Percentiles rank a stretch among this genome's conserved stretches.
phyloP scores from a whole-genome alignment of 106 monocot genomes.

The Acanthochlamys bracteata region DNA sequence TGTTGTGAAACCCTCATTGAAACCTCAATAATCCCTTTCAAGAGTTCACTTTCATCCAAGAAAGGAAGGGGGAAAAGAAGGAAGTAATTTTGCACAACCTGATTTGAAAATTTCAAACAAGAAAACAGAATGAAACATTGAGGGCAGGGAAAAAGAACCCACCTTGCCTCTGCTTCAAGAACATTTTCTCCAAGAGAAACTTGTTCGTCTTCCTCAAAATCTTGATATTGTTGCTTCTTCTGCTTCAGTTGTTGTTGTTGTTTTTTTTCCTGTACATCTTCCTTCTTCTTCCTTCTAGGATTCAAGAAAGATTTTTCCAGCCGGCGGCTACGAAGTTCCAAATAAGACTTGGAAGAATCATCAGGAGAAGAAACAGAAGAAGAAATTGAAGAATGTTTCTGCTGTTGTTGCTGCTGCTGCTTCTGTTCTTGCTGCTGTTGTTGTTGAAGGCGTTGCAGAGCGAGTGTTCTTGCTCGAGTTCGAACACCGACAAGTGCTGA shows the following conservation, averaged over 20 bases:
- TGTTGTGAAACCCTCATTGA: too few relatives aligned
- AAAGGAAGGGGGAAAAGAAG: too few relatives aligned
- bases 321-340: conserved; percentile 63
- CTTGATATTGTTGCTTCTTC: not conserved
- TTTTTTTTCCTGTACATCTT: not conserved
- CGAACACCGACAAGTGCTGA: conserved; percentile 36
- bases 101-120: not conserved
- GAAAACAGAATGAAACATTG: too few relatives aligned
- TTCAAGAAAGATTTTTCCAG: conserved; percentile 45
- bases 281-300: not conserved
- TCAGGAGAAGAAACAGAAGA: conserved; percentile 7
- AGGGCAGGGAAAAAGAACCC: not conserved
- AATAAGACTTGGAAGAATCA: conserved; percentile 8
- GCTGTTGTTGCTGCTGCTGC: not conserved
- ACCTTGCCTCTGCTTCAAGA: conserved; percentile 20
- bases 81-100: conserved; percentile 21
- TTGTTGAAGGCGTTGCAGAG: conserved; percentile 36
- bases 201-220: not conserved
- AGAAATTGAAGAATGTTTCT: too few relatives aligned
- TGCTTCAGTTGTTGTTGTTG: not conserved
- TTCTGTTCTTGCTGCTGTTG: not conserved
- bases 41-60: too few relatives aligned
- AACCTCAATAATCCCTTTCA: too few relatives aligned
- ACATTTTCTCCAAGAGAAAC: conserved; percentile 47
- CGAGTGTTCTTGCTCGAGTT: conserved; percentile 46